Base-by-base conservation (phyloP, 139 green algal species). In the Chlamydomonas incerta region DNA sequence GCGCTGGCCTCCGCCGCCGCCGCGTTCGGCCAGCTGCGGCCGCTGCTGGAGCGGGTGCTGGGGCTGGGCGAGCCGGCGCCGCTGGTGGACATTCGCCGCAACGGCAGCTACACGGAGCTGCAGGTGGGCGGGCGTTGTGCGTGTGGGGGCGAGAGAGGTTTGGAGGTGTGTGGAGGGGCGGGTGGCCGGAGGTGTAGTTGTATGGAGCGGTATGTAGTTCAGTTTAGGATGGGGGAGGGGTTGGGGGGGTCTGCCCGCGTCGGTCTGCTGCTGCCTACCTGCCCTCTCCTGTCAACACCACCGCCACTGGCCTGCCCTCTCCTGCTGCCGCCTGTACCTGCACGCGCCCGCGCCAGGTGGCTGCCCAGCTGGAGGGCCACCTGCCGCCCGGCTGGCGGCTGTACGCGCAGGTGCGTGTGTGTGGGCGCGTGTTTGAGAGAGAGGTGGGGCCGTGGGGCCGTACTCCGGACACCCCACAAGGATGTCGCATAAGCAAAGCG, bases 381-480 rank as follows among this genome's bases (percentile, higher is more conserved):
- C 74, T 88, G 67, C 74, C 84, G 8, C 20, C 24, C 15, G 84
- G 84, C 17, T 88, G 84, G 84, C 65, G 60, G 17, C 60, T 66
- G 23, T 66, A 66, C 60, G 21, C 24, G 8, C 60, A 66, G 60
- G 60, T n/a, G 24, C 3, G 41, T 50, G 41, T 50, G 41, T 50
- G n/a, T 50, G 41, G 8, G 6, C 8, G 41, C 41, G 6, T 50
- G 41, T 50, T 50, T 5, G 8, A 8, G 41, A 50, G 8, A 50
- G n/a, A n/a, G n/a, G n/a, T n/a, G n/a, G n/a, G n/a, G n/a, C n/a
- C n/a, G n/a, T n/a, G n/a, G n/a, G n/a, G n/a, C n/a, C n/a, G n/a
- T n/a, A n/a, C n/a, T n/a, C n/a, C n/a, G n/a, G n/a, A n/a, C n/a
- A n/a, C n/a, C n/a, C n/a, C n/a, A n/a, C n/a, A n/a, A n/a, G n/a